phyloP scores from a whole-genome alignment of 148 eudicot genomes.

The Camellia granthamiana region DNA sequence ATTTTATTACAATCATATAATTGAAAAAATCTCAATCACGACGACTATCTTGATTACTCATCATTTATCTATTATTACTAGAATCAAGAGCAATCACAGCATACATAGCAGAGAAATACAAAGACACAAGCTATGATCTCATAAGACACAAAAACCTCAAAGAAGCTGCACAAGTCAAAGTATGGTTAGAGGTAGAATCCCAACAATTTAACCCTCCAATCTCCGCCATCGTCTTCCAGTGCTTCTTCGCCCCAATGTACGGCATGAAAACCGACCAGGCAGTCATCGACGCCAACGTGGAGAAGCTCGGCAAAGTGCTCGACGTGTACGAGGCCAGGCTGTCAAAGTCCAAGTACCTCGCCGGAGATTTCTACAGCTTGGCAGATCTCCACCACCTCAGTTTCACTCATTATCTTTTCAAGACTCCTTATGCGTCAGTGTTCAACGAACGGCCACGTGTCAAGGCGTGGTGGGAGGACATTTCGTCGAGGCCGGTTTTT shows the following conservation, averaged over 20 bases:
- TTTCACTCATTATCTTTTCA: slow-evolving; percentile 32
- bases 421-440: slow-evolving; percentile 28
- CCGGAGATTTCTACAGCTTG: slow-evolving; percentile 39
- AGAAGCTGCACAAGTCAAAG: slow-evolving; percentile 34
- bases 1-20: too few relatives aligned
- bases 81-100: slow-evolving; percentile 45
- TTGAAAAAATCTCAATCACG: too few relatives aligned
- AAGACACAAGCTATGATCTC: slow-evolving; percentile 25
- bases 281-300: slow-evolving; percentile 25
- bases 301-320: slow-evolving; percentile 28
- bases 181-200: slow-evolving; percentile 47
- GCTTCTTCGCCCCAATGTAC: slow-evolving; percentile 21
- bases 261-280: slow-evolving; percentile 29
- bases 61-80: too few relatives aligned
- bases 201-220: slow-evolving; percentile 33
- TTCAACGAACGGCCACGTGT: slow-evolving; percentile 33
- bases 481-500: slow-evolving; percentile 32
- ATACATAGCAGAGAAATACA: slow-evolving; percentile 39
- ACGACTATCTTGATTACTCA: too few relatives aligned
- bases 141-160: slow-evolving; percentile 12
- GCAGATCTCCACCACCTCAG: slow-evolving; percentile 46
- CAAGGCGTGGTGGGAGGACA: slow-evolving; percentile 47
- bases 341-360: slow-evolving; percentile 35
- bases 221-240: slow-evolving; percentile 31
- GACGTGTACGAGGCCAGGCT: slow-evolving; percentile 35